Base-by-base conservation (phyloP, 176 grass and related monocot genomes). In the Pontederia paniculata region DNA sequence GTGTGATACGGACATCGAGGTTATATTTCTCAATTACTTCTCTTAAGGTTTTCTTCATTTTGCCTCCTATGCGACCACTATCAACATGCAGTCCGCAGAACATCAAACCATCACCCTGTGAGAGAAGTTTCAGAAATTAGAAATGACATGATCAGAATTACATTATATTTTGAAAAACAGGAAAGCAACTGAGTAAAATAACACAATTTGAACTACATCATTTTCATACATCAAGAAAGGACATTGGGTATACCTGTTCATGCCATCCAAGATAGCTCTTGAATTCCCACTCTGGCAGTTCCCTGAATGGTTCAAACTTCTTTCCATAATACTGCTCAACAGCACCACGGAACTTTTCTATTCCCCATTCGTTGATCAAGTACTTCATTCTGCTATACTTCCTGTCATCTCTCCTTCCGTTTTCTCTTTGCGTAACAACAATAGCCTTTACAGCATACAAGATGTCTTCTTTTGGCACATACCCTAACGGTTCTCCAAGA, bases 191-290 rank as follows among this genome's bases (percentile, higher is more conserved):
- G 10, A 10, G 8, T 55, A 16, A 21, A 55, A 21, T 17, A 55
- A 11, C 21, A 21, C 6, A 55, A 37, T 37, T 37, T 37, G 0
- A 5, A 2, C 7, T 2, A 37, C 7, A 37, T 37, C 28, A 37
- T 37, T 37, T 5, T 37, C 28, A 37, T 6, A 37, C 28, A 37
- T 37, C 28, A 37, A 37, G 28, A 37, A 37, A 55, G 21, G 21
- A 55, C 52, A 10, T 21, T 21, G 57, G 52, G 9, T 44, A 45
- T 76, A 95, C 90, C 90, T 95, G 90, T 57, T 95, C 90, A 48
- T 95, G 81, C 90, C 90, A 95, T n/a, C 90, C 90, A 70, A 95
- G 85, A 58, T 95, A 89, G 57, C 76, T 80, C 54, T 89, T 89
- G 70, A 95, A 95, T 58, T 95, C 67, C 90, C 90, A 95, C 48